Evolutionary conservation across 2,329 filamentous ascomycete species (phyloP).

Genomic region (Hymenoscyphus fructigenus): DNA sequence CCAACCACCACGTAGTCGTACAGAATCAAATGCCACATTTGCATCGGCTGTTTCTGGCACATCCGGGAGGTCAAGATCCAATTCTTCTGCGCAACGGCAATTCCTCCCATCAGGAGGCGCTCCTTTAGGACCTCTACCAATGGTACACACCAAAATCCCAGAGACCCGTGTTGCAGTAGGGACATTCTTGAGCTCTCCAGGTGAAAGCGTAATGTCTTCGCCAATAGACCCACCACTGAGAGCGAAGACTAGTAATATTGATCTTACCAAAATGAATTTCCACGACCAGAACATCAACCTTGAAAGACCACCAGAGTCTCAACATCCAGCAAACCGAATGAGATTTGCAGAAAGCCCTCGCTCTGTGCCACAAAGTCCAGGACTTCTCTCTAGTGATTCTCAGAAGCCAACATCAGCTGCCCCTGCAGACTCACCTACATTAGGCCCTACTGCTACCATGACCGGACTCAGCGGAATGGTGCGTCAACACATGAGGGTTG

Average conservation of each 20-base stretch:
- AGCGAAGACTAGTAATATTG: slow-evolving; percentile 20
- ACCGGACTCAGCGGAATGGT: slow-evolving; percentile 77
- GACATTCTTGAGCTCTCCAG: slow-evolving; percentile 32
- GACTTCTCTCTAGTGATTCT: slow-evolving; percentile 6
- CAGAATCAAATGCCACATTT: slow-evolving; percentile 47
- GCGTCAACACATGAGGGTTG: slow-evolving; percentile 76
- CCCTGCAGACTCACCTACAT: slow-evolving; percentile 69
- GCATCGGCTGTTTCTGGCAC: slow-evolving; percentile 35
- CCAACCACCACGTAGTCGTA: slow-evolving; percentile 39
- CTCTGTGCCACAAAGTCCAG: not conserved
- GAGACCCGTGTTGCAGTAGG: slow-evolving; percentile 22
- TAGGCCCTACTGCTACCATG: slow-evolving; percentile 55
- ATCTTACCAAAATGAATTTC: slow-evolving; percentile 29
- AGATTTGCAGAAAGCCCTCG: slow-evolving; percentile 10
- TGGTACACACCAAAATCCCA: slow-evolving; percentile 1
- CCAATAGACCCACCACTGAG: slow-evolving; percentile 16
- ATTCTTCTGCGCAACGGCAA: slow-evolving; percentile 44
- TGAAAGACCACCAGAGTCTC: slow-evolving; percentile 33
- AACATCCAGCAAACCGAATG: slow-evolving; percentile 32
- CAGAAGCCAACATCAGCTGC: slow-evolving; percentile 9
- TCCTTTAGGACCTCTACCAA: not conserved
- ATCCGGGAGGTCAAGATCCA: slow-evolving; percentile 47
- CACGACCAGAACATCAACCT: slow-evolving; percentile 27
- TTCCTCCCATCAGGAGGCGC: slow-evolving; percentile 19
- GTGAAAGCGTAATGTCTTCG: slow-evolving; percentile 20